Evolutionary conservation across 331 rosid species (phyloP).

Genomic region (Malus hybrid): DNA sequence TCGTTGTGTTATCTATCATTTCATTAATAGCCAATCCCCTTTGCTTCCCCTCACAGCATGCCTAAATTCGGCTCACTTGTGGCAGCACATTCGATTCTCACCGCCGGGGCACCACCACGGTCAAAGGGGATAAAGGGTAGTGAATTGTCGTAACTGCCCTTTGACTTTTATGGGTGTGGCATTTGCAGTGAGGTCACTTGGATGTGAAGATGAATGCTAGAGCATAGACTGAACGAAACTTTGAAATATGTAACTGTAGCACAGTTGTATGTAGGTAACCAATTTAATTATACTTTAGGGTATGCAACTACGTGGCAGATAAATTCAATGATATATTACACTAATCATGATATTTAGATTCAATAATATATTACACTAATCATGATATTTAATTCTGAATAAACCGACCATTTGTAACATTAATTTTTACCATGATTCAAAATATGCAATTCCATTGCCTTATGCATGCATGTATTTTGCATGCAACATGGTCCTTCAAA

Average conservation of each 20-base stretch:
- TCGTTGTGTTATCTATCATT: background rate
- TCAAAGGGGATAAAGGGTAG: background rate
- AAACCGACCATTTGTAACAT: no score
- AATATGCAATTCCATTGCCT: background rate
- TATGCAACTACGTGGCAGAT: no score
- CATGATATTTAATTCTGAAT: no score
- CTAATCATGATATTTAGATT: no score
- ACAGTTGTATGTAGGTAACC: no score
- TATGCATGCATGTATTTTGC: background rate
- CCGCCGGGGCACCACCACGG: background rate
- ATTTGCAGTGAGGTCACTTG: background rate
- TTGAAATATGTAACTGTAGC: no score
- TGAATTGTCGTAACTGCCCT: constrained; percentile 26
- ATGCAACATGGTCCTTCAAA: background rate
- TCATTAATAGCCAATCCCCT: constrained; percentile 31
- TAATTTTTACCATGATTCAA: no score
- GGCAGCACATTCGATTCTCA: constrained; percentile 6
- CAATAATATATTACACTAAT: no score
- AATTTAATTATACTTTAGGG: no score
- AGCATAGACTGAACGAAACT: no score
- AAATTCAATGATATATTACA: no score
- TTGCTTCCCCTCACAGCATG: constrained; percentile 65
- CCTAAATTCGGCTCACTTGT: constrained; percentile 29
- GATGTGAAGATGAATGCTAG: background rate
- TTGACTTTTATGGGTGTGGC: constrained; percentile 25